phyloP scores from a whole-genome alignment of 805 yeast genomes.

The Hanseniaspora occidentalis region DNA sequence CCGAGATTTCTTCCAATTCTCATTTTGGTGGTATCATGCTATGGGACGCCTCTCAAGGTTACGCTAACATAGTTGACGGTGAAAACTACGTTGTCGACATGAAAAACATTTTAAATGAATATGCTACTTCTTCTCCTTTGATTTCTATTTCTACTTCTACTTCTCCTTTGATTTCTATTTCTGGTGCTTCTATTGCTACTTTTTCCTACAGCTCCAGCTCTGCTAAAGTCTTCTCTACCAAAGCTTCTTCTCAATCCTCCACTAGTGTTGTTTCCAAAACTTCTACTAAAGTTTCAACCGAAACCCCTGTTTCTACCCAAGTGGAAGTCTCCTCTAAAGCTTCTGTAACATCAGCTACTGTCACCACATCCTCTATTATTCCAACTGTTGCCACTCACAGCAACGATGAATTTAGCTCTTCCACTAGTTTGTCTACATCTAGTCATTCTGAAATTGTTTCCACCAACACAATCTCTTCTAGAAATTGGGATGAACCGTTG shows the following conservation, averaged over 20 bases:
- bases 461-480: slow-evolving; percentile 1
- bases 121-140: slow-evolving; percentile 5
- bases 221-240: background rate
- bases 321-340: background rate
- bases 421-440: background rate
- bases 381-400: slow-evolving; percentile 7
- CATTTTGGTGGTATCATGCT: slow-evolving; percentile 79
- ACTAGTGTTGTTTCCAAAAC: no score
- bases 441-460: background rate
- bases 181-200: slow-evolving; percentile 12
- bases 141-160: slow-evolving; percentile 11
- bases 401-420: slow-evolving; percentile 4
- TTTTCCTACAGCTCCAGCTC: slow-evolving; percentile 7
- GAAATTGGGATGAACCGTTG: slow-evolving; percentile 6
- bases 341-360: slow-evolving; percentile 3
- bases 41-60: slow-evolving; percentile 84
- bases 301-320: slow-evolving; percentile 9
- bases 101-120: slow-evolving; percentile 28
- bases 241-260: background rate
- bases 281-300: slow-evolving; percentile 5
- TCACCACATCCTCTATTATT: slow-evolving; percentile 4
- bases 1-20: slow-evolving; percentile 58
- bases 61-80: slow-evolving; percentile 34
- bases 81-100: slow-evolving; percentile 30
- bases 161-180: slow-evolving; percentile 9